phyloP scores from a whole-genome alignment of 2,329 filamentous ascomycete species.

The Neonectria hederae region DNA sequence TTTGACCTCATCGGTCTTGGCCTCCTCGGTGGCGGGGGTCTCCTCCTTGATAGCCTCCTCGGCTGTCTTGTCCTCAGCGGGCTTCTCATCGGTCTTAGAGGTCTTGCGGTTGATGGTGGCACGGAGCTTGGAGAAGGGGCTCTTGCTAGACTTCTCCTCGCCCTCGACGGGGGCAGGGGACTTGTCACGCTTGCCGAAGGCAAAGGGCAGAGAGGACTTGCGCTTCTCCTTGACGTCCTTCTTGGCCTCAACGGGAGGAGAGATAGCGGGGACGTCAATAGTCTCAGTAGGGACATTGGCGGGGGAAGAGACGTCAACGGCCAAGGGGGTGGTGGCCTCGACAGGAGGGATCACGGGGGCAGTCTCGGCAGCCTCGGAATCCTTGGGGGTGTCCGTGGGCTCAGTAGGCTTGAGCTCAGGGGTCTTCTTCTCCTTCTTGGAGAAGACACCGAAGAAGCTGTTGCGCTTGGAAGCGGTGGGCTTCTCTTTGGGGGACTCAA shows the following conservation, averaged over 20 bases:
- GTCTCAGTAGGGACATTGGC: conserved; percentile 59
- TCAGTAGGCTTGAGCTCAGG: conserved; percentile 58
- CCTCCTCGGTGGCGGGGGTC: conserved; percentile 43
- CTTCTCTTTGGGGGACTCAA: conserved; percentile 58
- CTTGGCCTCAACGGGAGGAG: conserved; percentile 63
- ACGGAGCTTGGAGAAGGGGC: conserved; percentile 69
- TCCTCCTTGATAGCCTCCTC: conserved; percentile 49
- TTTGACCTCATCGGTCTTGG: conserved; percentile 50
- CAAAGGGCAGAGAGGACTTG: conserved; percentile 79
- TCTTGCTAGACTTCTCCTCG: conserved; percentile 63
- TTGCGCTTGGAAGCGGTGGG: conserved; percentile 58
- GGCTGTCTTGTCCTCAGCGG: conserved; percentile 47
- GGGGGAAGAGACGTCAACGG: conserved; percentile 62
- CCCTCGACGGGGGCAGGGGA: conserved; percentile 67
- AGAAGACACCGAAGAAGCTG: conserved; percentile 66
- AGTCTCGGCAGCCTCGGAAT: conserved; percentile 59
- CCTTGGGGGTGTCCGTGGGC: conserved; percentile 53
- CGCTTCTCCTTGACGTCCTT: conserved; percentile 83
- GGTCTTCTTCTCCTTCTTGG: conserved; percentile 69
- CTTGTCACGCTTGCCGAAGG: conserved; percentile 81
- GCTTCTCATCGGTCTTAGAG: conserved; percentile 56
- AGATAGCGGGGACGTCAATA: conserved; percentile 52
- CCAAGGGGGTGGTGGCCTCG: conserved; percentile 65
- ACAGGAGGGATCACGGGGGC: conserved; percentile 69
- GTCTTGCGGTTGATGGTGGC: conserved; percentile 63